A percentile compares a stretch with the other conserved stretches of the same genome.
phyloP scores from a whole-genome alignment of 139 green algal genomes.

The Chlamydomonas sphaeroides region DNA sequence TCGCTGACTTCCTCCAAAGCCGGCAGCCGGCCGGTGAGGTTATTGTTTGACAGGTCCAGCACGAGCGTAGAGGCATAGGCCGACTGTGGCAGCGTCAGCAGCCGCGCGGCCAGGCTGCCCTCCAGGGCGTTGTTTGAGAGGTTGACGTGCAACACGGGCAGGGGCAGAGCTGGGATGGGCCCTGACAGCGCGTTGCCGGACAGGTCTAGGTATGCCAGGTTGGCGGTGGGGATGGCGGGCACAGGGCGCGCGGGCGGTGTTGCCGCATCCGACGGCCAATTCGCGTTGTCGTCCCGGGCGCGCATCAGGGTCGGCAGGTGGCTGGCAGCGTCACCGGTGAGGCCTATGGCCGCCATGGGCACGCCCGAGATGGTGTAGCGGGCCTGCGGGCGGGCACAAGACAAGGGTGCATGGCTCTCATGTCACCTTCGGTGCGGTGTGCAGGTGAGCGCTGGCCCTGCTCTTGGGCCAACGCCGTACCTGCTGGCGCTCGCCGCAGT shows the following conservation, averaged over 20 bases:
- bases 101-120: not conserved
- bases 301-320: not conserved
- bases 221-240: not conserved
- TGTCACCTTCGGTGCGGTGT: no score
- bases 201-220: not conserved
- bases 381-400: not conserved
- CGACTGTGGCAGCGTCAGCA: not conserved
- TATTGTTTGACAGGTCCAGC: not conserved
- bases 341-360: not conserved
- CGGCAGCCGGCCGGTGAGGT: not conserved
- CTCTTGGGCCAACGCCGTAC: no score
- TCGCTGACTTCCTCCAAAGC: not conserved
- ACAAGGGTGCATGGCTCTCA: no score
- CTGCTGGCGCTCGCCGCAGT: no score
- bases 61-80: not conserved
- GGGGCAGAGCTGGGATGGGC: not conserved
- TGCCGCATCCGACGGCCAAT: no score
- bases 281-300: not conserved
- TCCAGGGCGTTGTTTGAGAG: not conserved
- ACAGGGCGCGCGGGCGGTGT: not conserved
- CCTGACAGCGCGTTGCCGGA: not conserved
- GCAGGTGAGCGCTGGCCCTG: no score
- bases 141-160: conserved; percentile 1
- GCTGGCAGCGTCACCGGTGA: not conserved
- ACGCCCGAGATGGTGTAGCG: not conserved